phyloP scores from a whole-genome alignment of 305 asterid species.

The Caryopteris hybrid region DNA sequence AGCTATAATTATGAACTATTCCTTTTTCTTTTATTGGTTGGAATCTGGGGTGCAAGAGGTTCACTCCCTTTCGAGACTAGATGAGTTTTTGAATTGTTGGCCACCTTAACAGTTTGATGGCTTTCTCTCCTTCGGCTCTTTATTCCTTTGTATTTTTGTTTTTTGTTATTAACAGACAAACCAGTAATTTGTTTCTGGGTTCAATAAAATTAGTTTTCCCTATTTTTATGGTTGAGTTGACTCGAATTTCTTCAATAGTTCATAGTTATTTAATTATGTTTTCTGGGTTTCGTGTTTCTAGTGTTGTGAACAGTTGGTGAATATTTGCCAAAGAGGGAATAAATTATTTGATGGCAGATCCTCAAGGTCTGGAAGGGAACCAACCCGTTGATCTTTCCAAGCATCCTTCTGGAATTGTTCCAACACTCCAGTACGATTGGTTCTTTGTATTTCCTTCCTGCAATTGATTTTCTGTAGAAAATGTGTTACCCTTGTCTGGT shows the following conservation, averaged over 20 bases:
- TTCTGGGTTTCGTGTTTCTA: neutral
- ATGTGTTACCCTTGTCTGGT: neutral
- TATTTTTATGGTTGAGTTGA: constrained; percentile 5
- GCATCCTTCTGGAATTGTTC: constrained; percentile 89
- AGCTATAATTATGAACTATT: neutral
- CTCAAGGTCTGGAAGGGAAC: constrained; percentile 62
- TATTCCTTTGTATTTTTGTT: no score
- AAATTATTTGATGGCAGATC: constrained; percentile 59
- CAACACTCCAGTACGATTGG: constrained; percentile 70
- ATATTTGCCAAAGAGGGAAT: constrained; percentile 10
- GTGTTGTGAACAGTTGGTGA: constrained; percentile 15
- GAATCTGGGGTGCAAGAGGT: neutral
- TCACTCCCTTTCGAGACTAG: neutral
- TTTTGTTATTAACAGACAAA: neutral
- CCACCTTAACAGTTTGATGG: neutral
- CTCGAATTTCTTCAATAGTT: neutral
- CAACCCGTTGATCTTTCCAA: constrained; percentile 77
- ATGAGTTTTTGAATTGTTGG: neutral
- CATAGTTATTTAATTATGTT: neutral
- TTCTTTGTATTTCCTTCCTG: neutral
- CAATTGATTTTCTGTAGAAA: neutral
- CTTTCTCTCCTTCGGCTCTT: no score
- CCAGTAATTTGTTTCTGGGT: neutral
- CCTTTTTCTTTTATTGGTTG: neutral
- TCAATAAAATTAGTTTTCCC: neutral